These are phyloP conservation scores for Malus hybrid DNA, from an alignment of 331 rosid species.

Conservation along the genomic window DNA sequence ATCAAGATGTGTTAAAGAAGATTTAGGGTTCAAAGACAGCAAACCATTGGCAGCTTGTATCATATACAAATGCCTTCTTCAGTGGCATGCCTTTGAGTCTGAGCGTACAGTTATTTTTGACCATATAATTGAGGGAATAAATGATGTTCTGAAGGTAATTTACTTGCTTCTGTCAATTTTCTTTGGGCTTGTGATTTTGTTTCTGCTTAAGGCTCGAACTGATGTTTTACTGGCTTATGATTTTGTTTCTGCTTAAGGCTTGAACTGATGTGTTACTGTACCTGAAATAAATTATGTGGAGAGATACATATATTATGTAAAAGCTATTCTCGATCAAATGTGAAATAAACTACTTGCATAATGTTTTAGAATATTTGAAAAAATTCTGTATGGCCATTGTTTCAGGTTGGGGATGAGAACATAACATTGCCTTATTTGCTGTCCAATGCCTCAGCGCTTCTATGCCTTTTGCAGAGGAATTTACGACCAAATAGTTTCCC, in stretches of 20 bases:
- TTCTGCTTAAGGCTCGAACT: background rate
- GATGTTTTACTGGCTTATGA: background rate
- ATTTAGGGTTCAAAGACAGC: constrained; percentile 74
- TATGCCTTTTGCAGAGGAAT: constrained; percentile 91
- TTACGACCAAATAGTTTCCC: constrained; percentile 76
- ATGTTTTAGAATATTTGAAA: constrained; percentile 6
- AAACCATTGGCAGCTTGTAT: constrained; percentile 86
- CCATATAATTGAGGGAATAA: constrained; percentile 82
- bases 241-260: no score
- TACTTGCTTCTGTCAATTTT: constrained; percentile 9
- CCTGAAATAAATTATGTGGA: background rate
- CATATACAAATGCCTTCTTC: constrained; percentile 88
- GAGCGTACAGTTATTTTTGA: constrained; percentile 94
- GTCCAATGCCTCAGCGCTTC: constrained; percentile 84
- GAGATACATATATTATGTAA: background rate
- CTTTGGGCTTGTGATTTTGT: background rate
- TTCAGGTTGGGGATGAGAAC: constrained; percentile 84
- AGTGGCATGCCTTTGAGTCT: constrained; percentile 97
- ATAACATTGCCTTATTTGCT: constrained; percentile 74
- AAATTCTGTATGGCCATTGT: background rate
- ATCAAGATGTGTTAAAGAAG: constrained; percentile 79
- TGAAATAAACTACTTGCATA: background rate
- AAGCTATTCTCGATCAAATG: background rate
- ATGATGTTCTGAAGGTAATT: constrained; percentile 77
- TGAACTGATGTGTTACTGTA: background rate